These are phyloP conservation scores for Fomitopsis schrenkii DNA, from an alignment of 1,284 basidiomycete genomes.

Conservation along the genomic window DNA sequence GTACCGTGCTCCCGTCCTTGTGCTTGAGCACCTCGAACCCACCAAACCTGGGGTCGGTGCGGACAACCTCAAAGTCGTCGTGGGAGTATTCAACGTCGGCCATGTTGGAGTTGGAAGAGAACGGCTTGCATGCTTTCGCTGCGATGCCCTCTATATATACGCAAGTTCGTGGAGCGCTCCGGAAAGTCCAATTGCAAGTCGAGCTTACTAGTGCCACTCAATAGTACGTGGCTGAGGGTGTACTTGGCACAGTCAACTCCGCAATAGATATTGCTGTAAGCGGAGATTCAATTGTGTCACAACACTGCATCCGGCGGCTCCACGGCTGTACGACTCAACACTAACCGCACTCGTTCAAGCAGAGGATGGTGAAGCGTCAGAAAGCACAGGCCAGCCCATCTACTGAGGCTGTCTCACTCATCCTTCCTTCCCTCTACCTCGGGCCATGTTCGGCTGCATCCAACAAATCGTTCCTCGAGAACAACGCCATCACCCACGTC, in stretches of 20 bases:
- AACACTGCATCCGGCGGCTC: too few species aligned
- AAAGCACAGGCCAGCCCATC: background rate
- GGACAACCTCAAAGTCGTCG: background rate
- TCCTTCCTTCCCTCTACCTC: conserved; percentile 18
- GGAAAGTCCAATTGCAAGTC: too few species aligned
- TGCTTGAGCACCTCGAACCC: background rate
- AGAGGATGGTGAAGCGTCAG: background rate
- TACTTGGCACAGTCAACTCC: too few species aligned
- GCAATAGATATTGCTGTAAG: too few species aligned
- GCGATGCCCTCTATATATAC: too few species aligned
- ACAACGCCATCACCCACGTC: conserved; percentile 30
- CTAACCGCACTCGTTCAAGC: background rate
- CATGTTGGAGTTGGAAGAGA: background rate
- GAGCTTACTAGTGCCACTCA: too few species aligned
- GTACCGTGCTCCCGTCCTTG: background rate
- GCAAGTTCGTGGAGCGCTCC: too few species aligned
- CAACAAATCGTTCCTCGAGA: conserved; percentile 12
- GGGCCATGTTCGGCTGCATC: conserved; percentile 22
- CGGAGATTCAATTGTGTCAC: too few species aligned
- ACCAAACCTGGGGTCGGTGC: background rate
- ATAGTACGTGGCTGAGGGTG: too few species aligned
- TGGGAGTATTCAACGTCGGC: background rate
- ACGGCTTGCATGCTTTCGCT: too few species aligned
- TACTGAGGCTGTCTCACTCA: conserved; percentile 7
- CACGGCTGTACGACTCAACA: too few species aligned